Conservation (phyloP, 768 basidiomycete species). For the Xanthoconium purpureum region DNA sequence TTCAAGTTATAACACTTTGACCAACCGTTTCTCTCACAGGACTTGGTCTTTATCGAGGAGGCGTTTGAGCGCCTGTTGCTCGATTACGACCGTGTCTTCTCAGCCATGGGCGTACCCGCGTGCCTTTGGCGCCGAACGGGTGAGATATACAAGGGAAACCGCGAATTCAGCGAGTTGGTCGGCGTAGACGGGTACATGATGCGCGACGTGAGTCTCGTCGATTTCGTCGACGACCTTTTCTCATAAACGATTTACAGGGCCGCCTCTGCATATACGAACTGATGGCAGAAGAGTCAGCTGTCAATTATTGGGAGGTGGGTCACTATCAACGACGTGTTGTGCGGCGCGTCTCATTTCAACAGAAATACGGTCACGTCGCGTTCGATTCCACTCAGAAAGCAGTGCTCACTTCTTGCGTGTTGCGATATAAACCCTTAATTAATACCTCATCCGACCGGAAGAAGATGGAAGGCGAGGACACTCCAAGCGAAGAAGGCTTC, state of each 20-base stretch:
- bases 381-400: slow-evolving; percentile 92
- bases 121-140: slow-evolving; percentile 96
- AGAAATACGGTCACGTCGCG: slow-evolving; percentile 95
- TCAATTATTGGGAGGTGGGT: slow-evolving; percentile 94
- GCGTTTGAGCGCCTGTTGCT: slow-evolving; percentile 93
- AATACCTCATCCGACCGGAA: slow-evolving; percentile 36
- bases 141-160: slow-evolving; percentile 98
- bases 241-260: slow-evolving; percentile 45
- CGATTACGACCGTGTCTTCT: slow-evolving; percentile 92
- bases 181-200: slow-evolving; percentile 85
- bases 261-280: slow-evolving; percentile 95
- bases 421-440: slow-evolving; percentile 72
- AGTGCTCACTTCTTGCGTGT: slow-evolving; percentile 86
- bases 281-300: slow-evolving; percentile 96
- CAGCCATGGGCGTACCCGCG: slow-evolving; percentile 95
- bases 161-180: slow-evolving; percentile 90
- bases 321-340: neutral
- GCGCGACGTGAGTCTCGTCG: slow-evolving; percentile 61
- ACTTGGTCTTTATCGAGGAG: slow-evolving; percentile 96
- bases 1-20: neutral
- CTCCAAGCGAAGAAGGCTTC: slow-evolving; percentile 62
- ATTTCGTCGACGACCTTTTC: neutral
- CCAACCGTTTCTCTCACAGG: slow-evolving; percentile 39
- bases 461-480: slow-evolving; percentile 26
- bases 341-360: neutral